Base-by-base conservation (phyloP, 192 early-diverging fungal species). In the Chytriomyces hyalinus region DNA sequence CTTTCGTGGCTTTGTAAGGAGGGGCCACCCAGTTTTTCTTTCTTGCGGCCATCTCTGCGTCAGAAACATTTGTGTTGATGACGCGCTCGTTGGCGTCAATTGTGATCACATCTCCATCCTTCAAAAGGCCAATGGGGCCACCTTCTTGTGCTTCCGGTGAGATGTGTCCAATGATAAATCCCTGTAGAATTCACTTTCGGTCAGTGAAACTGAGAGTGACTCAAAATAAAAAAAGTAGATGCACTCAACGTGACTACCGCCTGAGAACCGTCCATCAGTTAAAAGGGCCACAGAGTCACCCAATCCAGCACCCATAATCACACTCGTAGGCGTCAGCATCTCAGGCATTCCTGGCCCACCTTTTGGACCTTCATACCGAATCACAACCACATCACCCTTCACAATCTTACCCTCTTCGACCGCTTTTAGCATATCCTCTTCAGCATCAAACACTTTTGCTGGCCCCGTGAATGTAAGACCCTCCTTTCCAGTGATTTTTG, bases 401-500 rank as follows among this genome's bases (percentile, higher is more conserved):
- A 76, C 81, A 80, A 99, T 96, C 80, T 96, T 89, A 46, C 89
- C 89, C 44, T 89, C 87, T 84, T 97, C 95, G 57, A 99, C 83
- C 9, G 96, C 93, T 26, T 80, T 82, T 76, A 99, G 84, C 93
- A 99, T 96, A 43, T 92, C 93, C 78, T 93, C 91, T 82, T 99
- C 98, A 48, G 91, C 90, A 66, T 99, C 94, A 79, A 91, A 99
- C 36, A 96, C 95, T 69, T 91, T 91, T 62, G 98, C 98, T 6
- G 89, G 87, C 22, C 98, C 98, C 50, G 84, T 81, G 79, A 99
- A 99, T 61, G 78, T 60, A 10, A 98, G 87, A 22, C 98, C 98
- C 88, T 99, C 96, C 86, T 99, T 99, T 65, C 98, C 98, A 10
- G 98, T 99, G 86, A 99, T 99, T 88, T 99, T 99, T 65, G 98